Evolutionary conservation across 495 filamentous ascomycete genomes (phyloP).

Genomic region (Aeminium ludgeri): DNA sequence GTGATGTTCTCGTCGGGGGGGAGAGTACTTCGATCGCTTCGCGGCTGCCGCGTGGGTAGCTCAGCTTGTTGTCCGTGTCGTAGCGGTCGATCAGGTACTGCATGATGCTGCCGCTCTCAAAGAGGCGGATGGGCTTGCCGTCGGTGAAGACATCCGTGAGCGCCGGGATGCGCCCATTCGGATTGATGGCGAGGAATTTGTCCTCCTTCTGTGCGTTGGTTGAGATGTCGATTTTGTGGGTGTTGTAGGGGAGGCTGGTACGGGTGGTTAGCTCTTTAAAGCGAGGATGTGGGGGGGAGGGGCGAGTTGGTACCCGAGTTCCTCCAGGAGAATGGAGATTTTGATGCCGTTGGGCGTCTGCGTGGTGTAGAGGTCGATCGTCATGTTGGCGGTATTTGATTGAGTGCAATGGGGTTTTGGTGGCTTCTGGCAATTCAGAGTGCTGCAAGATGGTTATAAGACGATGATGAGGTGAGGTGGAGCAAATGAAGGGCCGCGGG

Average conservation of each 20-base stretch:
- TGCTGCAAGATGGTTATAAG: too few relatives aligned
- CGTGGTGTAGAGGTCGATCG: conserved; percentile 30
- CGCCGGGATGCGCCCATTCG: conserved; percentile 90
- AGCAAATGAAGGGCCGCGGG: too few relatives aligned
- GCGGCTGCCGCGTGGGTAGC: conserved; percentile 53
- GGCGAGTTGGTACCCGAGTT: conserved; percentile 45
- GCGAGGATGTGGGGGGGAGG: not conserved
- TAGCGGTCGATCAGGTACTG: conserved; percentile 72
- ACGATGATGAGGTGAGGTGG: too few relatives aligned
- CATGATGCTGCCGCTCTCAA: conserved; percentile 74
- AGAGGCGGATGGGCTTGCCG: conserved; percentile 56
- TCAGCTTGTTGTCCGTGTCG: conserved; percentile 70
- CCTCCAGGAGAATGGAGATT: conserved; percentile 77
- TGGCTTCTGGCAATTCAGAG: too few relatives aligned
- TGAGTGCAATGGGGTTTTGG: too few relatives aligned
- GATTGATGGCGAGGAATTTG: conserved; percentile 86
- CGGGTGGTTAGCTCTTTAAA: not conserved
- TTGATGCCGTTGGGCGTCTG: conserved; percentile 64
- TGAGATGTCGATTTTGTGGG: conserved; percentile 49
- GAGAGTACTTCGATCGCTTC: conserved; percentile 48
- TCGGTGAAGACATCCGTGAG: conserved; percentile 53
- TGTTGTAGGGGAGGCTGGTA: conserved; percentile 32
- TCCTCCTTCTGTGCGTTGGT: conserved; percentile 66
- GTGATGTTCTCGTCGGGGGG: not conserved
- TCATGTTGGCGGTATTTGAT: too few relatives aligned